Conservation (phyloP, 2,329 filamentous ascomycete genomes). For the Akanthomyces uredinophilus region DNA sequence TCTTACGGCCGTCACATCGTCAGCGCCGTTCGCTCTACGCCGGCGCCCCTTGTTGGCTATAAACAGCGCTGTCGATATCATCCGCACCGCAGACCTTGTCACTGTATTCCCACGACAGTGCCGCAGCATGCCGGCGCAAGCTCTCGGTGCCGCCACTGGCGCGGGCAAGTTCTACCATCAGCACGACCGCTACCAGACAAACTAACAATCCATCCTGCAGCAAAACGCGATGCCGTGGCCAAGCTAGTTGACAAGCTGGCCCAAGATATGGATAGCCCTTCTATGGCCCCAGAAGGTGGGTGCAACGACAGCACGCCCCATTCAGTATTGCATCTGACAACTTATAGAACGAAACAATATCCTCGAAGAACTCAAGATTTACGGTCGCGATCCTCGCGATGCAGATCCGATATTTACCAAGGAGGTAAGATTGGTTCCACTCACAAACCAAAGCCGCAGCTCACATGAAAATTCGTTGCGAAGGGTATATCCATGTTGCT, state of each 20-base stretch:
- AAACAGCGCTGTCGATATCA: background rate
- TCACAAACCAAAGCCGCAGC: background rate
- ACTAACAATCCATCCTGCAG: slow-evolving; percentile 31
- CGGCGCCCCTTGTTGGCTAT: background rate
- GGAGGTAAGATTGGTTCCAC: slow-evolving; percentile 45
- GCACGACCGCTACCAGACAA: background rate
- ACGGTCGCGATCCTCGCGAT: slow-evolving; percentile 61
- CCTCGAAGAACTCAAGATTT: slow-evolving; percentile 63
- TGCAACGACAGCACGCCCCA: slow-evolving; percentile 12
- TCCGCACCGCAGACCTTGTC: background rate
- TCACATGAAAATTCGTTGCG: slow-evolving; percentile 11
- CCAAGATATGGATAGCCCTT: slow-evolving; percentile 55
- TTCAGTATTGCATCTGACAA: slow-evolving; percentile 17
- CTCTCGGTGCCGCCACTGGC: slow-evolving; percentile 33
- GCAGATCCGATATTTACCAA: slow-evolving; percentile 82
- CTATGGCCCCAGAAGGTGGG: slow-evolving; percentile 57
- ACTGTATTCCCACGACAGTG: background rate
- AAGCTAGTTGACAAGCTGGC: slow-evolving; percentile 57
- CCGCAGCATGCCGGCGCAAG: slow-evolving; percentile 20
- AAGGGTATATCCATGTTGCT: slow-evolving; percentile 72
- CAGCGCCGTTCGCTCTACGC: background rate
- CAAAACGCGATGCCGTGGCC: slow-evolving; percentile 64
- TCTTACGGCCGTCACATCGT: background rate
- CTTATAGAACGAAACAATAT: slow-evolving; percentile 55
- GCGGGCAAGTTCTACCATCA: slow-evolving; percentile 31